Evolutionary conservation across 192 early-diverging fungal genomes (phyloP).

Genomic region (Backusella liffmaniae): DNA sequence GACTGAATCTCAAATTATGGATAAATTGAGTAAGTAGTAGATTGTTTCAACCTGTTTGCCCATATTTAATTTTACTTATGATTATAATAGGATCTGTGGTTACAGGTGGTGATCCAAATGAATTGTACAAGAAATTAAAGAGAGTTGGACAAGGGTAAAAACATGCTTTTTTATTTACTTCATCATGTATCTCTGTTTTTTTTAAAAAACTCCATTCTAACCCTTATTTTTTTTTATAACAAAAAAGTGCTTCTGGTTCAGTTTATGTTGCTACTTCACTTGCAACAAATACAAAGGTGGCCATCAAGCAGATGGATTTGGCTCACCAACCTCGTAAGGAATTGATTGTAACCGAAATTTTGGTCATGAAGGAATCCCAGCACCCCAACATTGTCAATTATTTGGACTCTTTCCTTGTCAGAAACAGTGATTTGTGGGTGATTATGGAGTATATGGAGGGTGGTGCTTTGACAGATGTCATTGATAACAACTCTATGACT

Average conservation of each 20-base stretch:
- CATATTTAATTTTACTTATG: neutral
- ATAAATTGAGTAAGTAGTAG: conserved; percentile 64
- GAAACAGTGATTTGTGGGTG: conserved; percentile 87
- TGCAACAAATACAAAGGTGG: conserved; percentile 71
- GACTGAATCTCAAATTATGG: conserved; percentile 95
- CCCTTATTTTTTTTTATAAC: neutral
- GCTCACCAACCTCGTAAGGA: conserved; percentile 84
- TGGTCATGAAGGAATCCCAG: conserved; percentile 89
- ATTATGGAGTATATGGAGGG: conserved; percentile 99
- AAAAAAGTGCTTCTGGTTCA: conserved; percentile 81
- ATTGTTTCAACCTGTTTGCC: neutral
- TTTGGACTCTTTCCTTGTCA: conserved; percentile 87
- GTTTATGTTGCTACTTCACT: conserved; percentile 89
- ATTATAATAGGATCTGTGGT: conserved; percentile 70
- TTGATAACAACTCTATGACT: conserved; percentile 89
- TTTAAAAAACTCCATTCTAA: neutral
- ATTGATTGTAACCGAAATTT: conserved; percentile 87
- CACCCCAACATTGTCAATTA: conserved; percentile 99
- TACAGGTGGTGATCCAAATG: conserved; percentile 84
- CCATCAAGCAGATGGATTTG: conserved; percentile 93
- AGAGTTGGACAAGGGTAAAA: conserved; percentile 93
- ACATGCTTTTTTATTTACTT: neutral
- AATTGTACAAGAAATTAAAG: conserved; percentile 89
- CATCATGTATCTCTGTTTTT: no score
- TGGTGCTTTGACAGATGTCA: conserved; percentile 94